phyloP scores from a whole-genome alignment of 129 eudicot genomes.

The Flaveria trinervia region DNA sequence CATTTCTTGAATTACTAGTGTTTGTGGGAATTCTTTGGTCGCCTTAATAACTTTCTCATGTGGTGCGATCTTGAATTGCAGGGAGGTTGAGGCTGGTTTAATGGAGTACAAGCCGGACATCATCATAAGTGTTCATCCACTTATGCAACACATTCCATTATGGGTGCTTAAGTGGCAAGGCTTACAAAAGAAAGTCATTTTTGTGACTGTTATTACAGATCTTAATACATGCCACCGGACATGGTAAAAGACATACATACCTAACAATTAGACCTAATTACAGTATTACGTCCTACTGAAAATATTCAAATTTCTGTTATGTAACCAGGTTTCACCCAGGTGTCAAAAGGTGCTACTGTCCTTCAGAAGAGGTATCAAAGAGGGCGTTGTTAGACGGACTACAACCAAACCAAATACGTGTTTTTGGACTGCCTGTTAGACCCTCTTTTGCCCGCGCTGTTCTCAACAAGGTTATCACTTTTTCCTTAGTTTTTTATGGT shows the following conservation, averaged over 20 bases:
- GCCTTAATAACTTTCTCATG: no score
- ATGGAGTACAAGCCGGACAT: slow-evolving; percentile 99
- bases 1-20: not conserved
- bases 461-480: slow-evolving; percentile 59
- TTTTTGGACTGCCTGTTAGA: slow-evolving; percentile 87
- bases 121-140: slow-evolving; percentile 95
- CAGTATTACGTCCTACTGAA: not conserved
- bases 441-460: slow-evolving; percentile 89
- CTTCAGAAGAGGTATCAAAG: slow-evolving; percentile 87
- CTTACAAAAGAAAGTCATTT: slow-evolving; percentile 83
- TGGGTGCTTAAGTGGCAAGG: slow-evolving; percentile 99
- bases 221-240: slow-evolving; percentile 90
- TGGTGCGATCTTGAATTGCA: slow-evolving; percentile 21
- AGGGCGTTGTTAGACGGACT: slow-evolving; percentile 77
- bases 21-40: not conserved
- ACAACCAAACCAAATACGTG: slow-evolving; percentile 68
- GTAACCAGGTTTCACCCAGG: slow-evolving; percentile 83
- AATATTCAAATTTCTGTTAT: not conserved
- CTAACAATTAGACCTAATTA: not conserved
- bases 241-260: slow-evolving; percentile 53
- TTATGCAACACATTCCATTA: slow-evolving; percentile 94
- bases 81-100: slow-evolving; percentile 97
- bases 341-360: slow-evolving; percentile 87
- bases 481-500: not conserved
- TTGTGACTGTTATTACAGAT: slow-evolving; percentile 94